phyloP scores from a whole-genome alignment of 306 rosid species.

The Lathyrus aphaca region DNA sequence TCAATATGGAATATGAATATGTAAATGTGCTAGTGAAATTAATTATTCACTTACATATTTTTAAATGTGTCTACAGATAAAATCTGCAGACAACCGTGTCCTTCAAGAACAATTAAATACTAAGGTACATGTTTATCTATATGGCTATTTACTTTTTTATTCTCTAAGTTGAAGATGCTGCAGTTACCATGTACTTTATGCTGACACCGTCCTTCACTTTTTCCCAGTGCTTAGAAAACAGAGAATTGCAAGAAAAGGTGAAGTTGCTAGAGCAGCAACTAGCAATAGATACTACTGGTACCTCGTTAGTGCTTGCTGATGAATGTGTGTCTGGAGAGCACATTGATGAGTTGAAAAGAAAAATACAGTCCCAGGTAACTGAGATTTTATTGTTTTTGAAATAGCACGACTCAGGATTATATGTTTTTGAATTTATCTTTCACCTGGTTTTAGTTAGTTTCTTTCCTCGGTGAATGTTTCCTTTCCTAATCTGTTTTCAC shows the following conservation, averaged over 20 bases:
- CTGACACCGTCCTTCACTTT: slow-evolving; percentile 29
- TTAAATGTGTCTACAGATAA: slow-evolving; percentile 57
- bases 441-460: slow-evolving; percentile 18
- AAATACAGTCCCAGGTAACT: slow-evolving; percentile 85
- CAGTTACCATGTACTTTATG: slow-evolving; percentile 7
- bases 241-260: slow-evolving; percentile 77
- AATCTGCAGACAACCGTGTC: slow-evolving; percentile 93
- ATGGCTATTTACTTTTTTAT: neutral
- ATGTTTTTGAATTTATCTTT: slow-evolving; percentile 23
- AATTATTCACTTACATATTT: slow-evolving; percentile 16
- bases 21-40: slow-evolving; percentile 15
- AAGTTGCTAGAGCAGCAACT: slow-evolving; percentile 64
- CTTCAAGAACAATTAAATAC: slow-evolving; percentile 90
- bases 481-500: slow-evolving; percentile 24
- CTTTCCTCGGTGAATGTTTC: slow-evolving; percentile 18
- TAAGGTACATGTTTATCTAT: slow-evolving; percentile 58
- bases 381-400: slow-evolving; percentile 19
- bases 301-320: slow-evolving; percentile 45
- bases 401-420: slow-evolving; percentile 1
- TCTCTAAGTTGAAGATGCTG: slow-evolving; percentile 22
- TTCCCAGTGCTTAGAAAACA: slow-evolving; percentile 74
- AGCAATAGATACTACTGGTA: slow-evolving; percentile 48
- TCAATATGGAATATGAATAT: slow-evolving; percentile 18
- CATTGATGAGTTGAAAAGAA: slow-evolving; percentile 74
- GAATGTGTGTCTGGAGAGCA: slow-evolving; percentile 57